Evolutionary conservation across 1,284 basidiomycete genomes (phyloP).

Genomic region (Mixia osmundae): DNA sequence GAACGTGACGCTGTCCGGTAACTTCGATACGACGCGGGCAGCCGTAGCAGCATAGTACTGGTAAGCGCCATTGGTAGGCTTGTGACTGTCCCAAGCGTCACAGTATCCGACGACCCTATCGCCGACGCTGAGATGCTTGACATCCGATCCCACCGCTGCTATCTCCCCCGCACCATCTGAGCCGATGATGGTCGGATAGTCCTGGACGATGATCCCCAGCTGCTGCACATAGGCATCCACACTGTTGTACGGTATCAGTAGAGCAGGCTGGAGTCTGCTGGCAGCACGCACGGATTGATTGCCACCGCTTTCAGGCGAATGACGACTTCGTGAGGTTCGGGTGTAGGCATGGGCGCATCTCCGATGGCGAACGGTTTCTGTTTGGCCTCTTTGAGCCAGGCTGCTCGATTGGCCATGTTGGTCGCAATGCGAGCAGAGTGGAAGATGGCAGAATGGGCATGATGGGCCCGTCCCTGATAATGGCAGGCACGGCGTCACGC

Average conservation of each 20-base stretch:
- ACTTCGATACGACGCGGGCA: slow-evolving; percentile 16
- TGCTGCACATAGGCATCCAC: neutral
- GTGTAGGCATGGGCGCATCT: neutral
- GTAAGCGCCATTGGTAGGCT: slow-evolving; percentile 5
- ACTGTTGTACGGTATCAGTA: neutral
- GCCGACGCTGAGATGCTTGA: slow-evolving; percentile 31
- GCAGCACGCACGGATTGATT: too few species aligned
- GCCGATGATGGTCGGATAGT: slow-evolving; percentile 26
- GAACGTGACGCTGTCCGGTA: slow-evolving; percentile 25
- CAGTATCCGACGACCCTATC: slow-evolving; percentile 36
- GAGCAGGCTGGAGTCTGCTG: too few species aligned
- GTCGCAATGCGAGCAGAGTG: too few species aligned
- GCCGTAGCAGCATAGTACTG: slow-evolving; percentile 12
- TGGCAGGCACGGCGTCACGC: too few species aligned
- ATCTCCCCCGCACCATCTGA: slow-evolving; percentile 36
- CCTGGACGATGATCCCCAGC: neutral
- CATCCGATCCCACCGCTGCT: slow-evolving; percentile 32
- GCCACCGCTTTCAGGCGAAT: slow-evolving; percentile 9
- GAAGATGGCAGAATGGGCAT: too few species aligned
- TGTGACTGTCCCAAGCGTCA: too few species aligned
- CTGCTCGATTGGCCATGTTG: too few species aligned
- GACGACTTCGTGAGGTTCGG: neutral
- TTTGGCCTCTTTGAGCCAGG: neutral
- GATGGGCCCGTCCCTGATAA: too few species aligned
- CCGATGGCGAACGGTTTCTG: neutral